Percentiles rank a stretch among this genome's conserved stretches.
Evolutionary conservation across 805 yeast genomes (phyloP).

Genomic region (Candida chauliodis): DNA sequence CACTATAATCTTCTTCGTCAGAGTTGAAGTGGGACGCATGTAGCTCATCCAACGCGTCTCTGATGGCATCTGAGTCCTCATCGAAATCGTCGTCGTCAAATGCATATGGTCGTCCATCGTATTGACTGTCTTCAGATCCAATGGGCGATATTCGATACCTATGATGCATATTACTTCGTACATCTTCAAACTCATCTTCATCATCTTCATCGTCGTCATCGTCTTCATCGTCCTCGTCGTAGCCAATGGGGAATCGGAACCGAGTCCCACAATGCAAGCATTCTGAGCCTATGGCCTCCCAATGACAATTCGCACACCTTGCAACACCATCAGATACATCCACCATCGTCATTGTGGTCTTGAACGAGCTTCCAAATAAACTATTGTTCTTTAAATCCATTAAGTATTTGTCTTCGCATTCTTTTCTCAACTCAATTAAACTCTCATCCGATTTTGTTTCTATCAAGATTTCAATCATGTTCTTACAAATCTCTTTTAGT

Average conservation of each 20-base stretch:
- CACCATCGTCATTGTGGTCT: conserved; percentile 48
- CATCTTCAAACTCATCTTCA: conserved; percentile 10
- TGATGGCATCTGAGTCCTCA: conserved; percentile 17
- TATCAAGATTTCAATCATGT: conserved; percentile 36
- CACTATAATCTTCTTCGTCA: conserved; percentile 1
- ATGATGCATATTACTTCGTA: conserved; percentile 6
- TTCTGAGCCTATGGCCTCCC: conserved; percentile 69
- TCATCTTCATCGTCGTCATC: conserved; percentile 28
- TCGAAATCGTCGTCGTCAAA: conserved; percentile 1
- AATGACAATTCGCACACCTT: conserved; percentile 71
- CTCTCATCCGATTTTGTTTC: conserved; percentile 26
- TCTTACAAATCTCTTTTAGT: conserved; percentile 44
- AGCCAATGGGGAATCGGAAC: conserved; percentile 34
- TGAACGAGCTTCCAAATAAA: conserved; percentile 49
- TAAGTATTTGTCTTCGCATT: conserved; percentile 32
- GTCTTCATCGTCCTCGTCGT: conserved; percentile 33
- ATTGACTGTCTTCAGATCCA: conserved; percentile 17
- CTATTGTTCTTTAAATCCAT: conserved; percentile 33
- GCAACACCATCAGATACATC: conserved; percentile 71
- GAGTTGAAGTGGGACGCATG: conserved; percentile 8
- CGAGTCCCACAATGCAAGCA: conserved; percentile 68
- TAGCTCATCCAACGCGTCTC: conserved; percentile 24
- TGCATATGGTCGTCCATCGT: too few species aligned
- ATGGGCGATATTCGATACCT: conserved; percentile 20
- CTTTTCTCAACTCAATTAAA: conserved; percentile 23